These are phyloP conservation scores for Ramularia endophylla DNA, from an alignment of 2,329 filamentous ascomycete genomes.

Conservation along the genomic window DNA sequence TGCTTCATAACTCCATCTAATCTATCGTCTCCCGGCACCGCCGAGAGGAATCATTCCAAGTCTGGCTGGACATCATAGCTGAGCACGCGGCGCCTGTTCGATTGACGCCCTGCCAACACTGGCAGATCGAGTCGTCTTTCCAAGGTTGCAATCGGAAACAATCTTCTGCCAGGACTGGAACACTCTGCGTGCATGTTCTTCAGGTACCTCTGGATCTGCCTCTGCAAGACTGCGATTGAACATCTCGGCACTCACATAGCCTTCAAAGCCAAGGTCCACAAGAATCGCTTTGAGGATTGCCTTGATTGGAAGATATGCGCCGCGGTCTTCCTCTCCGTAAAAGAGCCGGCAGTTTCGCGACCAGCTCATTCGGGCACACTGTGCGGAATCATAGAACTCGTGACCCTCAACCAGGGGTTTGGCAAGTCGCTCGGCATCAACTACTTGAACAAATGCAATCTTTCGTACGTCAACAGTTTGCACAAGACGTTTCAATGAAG, in stretches of 20 bases:
- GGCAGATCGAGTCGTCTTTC: neutral
- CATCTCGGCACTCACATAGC: conserved; percentile 67
- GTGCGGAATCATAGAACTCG: conserved; percentile 51
- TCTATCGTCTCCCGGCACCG: too few relatives aligned
- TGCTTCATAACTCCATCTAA: too few relatives aligned
- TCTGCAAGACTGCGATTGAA: conserved; percentile 58
- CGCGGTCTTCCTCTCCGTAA: conserved; percentile 55
- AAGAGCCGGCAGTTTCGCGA: conserved; percentile 68
- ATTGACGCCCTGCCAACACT: neutral
- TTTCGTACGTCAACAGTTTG: conserved; percentile 54
- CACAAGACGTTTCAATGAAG: conserved; percentile 52
- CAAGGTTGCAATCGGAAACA: conserved; percentile 30
- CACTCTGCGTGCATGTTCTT: conserved; percentile 50
- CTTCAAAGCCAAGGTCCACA: conserved; percentile 58
- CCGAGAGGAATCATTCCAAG: too few relatives aligned
- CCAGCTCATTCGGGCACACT: conserved; percentile 69
- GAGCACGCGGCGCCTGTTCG: conserved; percentile 15
- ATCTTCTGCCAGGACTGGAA: conserved; percentile 48
- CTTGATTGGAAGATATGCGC: conserved; percentile 62
- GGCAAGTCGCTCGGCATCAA: conserved; percentile 61
- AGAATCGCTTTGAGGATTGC: conserved; percentile 58
- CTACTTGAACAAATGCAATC: conserved; percentile 71
- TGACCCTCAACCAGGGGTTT: conserved; percentile 54
- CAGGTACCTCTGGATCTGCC: conserved; percentile 46
- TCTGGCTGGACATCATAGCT: too few relatives aligned